Percentiles rank a stretch among this genome's conserved stretches.
phyloP scores from a whole-genome alignment of 148 eudicot genomes.

The Rhododendron ferrugineum region DNA sequence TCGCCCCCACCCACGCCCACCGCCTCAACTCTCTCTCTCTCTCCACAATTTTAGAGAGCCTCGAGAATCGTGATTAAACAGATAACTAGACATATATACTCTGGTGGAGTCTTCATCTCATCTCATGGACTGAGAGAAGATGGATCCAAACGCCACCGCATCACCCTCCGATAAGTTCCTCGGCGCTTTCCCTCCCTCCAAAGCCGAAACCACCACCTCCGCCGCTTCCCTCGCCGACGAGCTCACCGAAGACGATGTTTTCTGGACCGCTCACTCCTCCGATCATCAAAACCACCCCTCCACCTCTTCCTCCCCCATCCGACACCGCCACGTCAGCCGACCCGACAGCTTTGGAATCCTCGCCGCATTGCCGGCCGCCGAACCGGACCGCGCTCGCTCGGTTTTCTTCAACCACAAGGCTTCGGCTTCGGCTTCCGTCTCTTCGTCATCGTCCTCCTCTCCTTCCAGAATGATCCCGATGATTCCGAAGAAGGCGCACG shows the following conservation, averaged over 20 bases:
- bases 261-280: constrained; percentile 23
- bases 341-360: constrained; percentile 39
- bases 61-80: background rate
- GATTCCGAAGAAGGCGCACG: constrained; percentile 25
- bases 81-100: too few relatives aligned
- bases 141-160: background rate
- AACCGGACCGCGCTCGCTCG: background rate
- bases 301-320: constrained; percentile 11
- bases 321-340: constrained; percentile 5
- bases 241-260: constrained; percentile 39
- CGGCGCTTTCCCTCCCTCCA: constrained; percentile 12
- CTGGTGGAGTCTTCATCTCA: too few relatives aligned
- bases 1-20: background rate
- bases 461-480: constrained; percentile 14
- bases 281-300: constrained; percentile 9
- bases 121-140: background rate
- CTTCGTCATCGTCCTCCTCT: constrained; percentile 17
- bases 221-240: constrained; percentile 13
- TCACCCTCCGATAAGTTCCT: constrained; percentile 23
- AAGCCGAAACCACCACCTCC: constrained; percentile 7
- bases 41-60: background rate
- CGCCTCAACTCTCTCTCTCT: background rate
- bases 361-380: constrained; percentile 30
- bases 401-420: constrained; percentile 20
- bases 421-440: background rate